phyloP scores from a whole-genome alignment of 768 basidiomycete genomes.

The Boletus sp. region DNA sequence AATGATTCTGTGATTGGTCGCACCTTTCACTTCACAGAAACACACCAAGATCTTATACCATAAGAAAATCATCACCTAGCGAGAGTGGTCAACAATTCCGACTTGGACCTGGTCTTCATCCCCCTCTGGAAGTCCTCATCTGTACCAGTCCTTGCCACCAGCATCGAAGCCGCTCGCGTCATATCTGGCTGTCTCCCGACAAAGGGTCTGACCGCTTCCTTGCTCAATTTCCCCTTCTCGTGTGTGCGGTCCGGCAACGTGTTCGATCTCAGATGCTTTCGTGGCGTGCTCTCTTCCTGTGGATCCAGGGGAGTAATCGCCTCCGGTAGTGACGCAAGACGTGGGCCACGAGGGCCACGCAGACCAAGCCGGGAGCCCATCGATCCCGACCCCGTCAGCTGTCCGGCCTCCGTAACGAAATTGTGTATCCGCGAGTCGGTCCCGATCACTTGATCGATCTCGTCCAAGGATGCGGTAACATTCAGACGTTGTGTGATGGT shows the following conservation, averaged over 20 bases:
- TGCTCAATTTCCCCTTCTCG: constrained; percentile 34
- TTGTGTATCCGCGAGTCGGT: constrained; percentile 19
- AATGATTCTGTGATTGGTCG: not conserved
- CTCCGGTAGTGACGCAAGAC: constrained; percentile 16
- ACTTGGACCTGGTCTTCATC: constrained; percentile 18
- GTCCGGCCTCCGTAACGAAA: constrained; percentile 25
- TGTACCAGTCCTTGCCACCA: constrained; percentile 6
- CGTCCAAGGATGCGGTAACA: constrained; percentile 21
- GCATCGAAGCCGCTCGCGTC: constrained; percentile 17
- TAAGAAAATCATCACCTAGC: not conserved
- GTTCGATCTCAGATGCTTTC: constrained; percentile 17
- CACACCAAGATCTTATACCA: not conserved
- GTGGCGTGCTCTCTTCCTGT: constrained; percentile 24
- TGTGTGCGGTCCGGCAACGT: constrained; percentile 44
- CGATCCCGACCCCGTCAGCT: constrained; percentile 13
- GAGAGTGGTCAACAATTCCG: constrained; percentile 10
- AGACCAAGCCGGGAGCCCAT: constrained; percentile 14
- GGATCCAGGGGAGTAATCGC: constrained; percentile 5
- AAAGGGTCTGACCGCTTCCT: constrained; percentile 22
- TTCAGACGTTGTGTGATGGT: constrained; percentile 21
- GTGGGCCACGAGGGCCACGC: constrained; percentile 23
- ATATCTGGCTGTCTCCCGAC: constrained; percentile 20
- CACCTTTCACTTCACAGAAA: not conserved
- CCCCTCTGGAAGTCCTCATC: not conserved
- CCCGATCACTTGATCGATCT: constrained; percentile 26